Evolutionary conservation across 73 alveolate species (phyloP).

Genomic region (Uronychia setigera): DNA sequence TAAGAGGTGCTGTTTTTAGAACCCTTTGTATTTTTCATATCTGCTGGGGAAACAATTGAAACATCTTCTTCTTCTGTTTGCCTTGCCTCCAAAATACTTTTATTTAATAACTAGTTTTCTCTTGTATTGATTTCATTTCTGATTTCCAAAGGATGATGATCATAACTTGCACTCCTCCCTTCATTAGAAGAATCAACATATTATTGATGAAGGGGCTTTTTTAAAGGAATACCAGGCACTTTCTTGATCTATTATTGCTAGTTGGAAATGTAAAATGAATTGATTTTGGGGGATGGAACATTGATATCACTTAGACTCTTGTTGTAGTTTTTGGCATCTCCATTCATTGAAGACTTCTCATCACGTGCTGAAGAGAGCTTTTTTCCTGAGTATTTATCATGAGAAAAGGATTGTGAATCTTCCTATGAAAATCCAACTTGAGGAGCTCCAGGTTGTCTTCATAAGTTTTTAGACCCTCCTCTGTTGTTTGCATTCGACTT

Average conservation of each 20-base stretch:
- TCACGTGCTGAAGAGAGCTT: background rate
- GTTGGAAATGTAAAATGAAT: background rate
- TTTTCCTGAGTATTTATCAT: background rate
- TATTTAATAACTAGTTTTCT: too few relatives aligned
- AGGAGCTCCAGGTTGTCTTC: background rate
- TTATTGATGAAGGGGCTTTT: background rate
- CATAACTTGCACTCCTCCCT: background rate
- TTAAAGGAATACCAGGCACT: background rate
- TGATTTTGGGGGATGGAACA: background rate
- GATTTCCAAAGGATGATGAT: background rate
- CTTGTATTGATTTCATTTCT: too few relatives aligned
- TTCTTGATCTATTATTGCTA: background rate
- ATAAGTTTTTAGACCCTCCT: background rate
- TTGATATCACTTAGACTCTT: background rate
- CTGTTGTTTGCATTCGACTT: background rate
- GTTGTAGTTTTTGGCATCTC: background rate
- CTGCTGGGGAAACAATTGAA: background rate
- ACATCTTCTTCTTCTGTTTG: background rate
- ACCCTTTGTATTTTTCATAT: background rate
- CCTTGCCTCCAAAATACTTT: background rate
- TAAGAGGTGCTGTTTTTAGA: background rate
- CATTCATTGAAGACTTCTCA: background rate
- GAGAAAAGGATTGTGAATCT: background rate
- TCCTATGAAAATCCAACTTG: background rate
- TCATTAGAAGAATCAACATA: background rate